Base-by-base conservation (phyloP, 495 filamentous ascomycete species). In the Bathelium albidoporum region DNA sequence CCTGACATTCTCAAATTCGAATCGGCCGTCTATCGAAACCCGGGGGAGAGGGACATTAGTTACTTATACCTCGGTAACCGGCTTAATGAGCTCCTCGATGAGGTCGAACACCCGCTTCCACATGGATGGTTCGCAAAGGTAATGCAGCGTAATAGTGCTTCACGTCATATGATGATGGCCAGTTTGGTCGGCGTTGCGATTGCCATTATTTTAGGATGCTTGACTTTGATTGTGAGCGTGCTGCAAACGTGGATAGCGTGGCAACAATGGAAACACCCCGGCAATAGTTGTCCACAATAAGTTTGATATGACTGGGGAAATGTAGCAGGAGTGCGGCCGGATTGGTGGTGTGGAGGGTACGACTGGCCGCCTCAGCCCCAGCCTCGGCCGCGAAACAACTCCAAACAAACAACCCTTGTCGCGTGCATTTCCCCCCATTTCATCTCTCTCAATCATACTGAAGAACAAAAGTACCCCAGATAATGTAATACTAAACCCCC, bases 401-500 rank as follows among this genome's bases (percentile, higher is more conserved):
- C 34, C 14, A 39, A 39, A 39, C 34, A 39, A 39, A 39, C 34
- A 39, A 28, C 49, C 49, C 49, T 55, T 24, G 49, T 29, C 49
- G 49, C 49, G 49, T 20, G 20, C 20, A 9, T 28, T 16, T 10
- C 20, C 2, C 20, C 49, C 24, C 49, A 55, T 3, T 9, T 29
- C 0, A 28, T 55, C 29, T 24, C 49, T 5, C 20, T 20, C 9
- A 20, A 10, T 20, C 20, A 16, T 29, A 4, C 29, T 55, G 5
- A 12, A 20, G 9, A 16, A 55, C 10, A 55, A 62, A 5, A 41
- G 32, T 55, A 26, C 20, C 49, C 20, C 49, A 29, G 20, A 55
- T 29, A 10, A 55, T 55, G 49, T 55, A 24, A 55, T 11, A 9
- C 34, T 39, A 29, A 61, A 14, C 31, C 7, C 80, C 78, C 10